Conservation (phyloP, 169 alveolate genomes). For the Plasmodium vivax region DNA sequence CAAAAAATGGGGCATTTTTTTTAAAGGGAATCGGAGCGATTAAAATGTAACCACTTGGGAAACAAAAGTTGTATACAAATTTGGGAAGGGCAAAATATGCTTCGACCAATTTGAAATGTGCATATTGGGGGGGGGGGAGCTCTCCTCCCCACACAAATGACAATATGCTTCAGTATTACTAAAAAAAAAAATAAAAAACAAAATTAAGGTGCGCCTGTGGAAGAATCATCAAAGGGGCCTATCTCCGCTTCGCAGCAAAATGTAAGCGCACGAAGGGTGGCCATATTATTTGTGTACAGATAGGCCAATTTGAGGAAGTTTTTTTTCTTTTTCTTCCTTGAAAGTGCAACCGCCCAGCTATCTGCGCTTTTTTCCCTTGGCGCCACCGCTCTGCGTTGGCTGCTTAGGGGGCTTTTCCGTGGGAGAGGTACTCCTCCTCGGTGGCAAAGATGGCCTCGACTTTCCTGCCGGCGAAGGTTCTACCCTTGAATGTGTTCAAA, state of each 20-base stretch:
- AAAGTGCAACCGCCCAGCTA: not conserved
- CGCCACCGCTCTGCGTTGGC: not conserved
- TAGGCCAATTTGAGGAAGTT: not conserved
- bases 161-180: not conserved
- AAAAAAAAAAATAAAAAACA: not conserved
- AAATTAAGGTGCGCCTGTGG: not conserved
- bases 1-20: not conserved
- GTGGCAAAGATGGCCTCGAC: conserved; percentile 79
- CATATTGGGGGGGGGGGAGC: not conserved
- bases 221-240: not conserved
- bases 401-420: not conserved
- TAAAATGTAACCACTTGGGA: not conserved
- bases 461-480: conserved; percentile 84
- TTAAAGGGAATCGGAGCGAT: not conserved
- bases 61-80: conserved; percentile 6
- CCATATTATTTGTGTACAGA: not conserved
- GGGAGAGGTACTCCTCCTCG: conserved; percentile 62
- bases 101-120: not conserved
- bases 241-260: not conserved
- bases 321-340: not conserved
- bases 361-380: not conserved
- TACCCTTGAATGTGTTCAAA: conserved; percentile 78
- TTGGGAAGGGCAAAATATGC: not conserved
- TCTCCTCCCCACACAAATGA: not conserved
- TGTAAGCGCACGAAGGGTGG: not conserved